Base-by-base conservation (phyloP, 306 rosid species). In the Leucaena leucocephala region DNA sequence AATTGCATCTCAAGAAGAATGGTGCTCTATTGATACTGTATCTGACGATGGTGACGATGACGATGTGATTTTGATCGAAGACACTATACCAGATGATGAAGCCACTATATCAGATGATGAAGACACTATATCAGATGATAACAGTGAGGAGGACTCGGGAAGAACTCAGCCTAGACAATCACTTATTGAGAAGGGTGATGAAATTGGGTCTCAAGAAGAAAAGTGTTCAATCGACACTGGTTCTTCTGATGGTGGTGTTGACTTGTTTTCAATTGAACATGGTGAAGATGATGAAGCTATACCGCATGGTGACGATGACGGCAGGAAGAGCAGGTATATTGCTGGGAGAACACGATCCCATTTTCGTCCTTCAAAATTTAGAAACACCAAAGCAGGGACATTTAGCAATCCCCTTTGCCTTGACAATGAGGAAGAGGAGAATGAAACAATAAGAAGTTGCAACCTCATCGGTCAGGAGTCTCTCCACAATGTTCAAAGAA, bases 281-380 rank as follows among this genome's bases (percentile, higher is more conserved):
- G 27, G 27, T 27, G 27, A 27, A 27, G 27, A 27, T 27, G 27
- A 27, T 27, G 27, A 27, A 27, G 27, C 27, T 27, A 27, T 9
- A 8, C 11, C 45, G 3, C 45, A 42, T 40, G 8, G 43, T 21
- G 35, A 38, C 11, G 42, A 3, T 11, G 80, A 59, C 7, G 40
- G 5, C 2, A 50, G 6, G 74, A 77, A 55, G 72, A 52, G 40
- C 2, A n/a, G 3, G 4, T 71, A 54, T 68, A 78, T 70, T 10
- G 86, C 89, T 0, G 54, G 45, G 13, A 74, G 87, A 59, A 87
- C 89, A 2, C 77, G 85, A 9, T 85, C 92, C 1, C 78, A 44
- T 54, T 78, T 19, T 54, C 22, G 2, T 54, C 52, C 44, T 55
- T 58, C 50, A 5, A 83, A 39, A 68, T 16, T 5, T 4, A 43